A percentile compares a stretch with the other conserved stretches of the same genome.
phyloP scores from a whole-genome alignment of 1,284 basidiomycete species.

The Sphagnurus paluster region DNA sequence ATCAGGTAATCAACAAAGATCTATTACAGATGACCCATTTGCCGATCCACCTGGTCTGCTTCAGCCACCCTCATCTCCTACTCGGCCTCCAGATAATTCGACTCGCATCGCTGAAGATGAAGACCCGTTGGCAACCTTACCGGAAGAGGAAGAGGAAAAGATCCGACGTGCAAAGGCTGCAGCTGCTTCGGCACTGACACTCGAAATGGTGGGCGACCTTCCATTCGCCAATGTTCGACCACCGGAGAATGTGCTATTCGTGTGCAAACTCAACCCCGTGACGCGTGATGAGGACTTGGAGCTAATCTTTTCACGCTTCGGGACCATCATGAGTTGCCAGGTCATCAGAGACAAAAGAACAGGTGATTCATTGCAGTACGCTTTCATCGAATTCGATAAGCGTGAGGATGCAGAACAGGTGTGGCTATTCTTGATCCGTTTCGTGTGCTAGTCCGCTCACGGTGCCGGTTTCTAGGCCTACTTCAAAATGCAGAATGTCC shows the following conservation, averaged over 20 bases:
- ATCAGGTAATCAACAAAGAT: neutral
- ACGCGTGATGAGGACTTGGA: constrained; percentile 96
- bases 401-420: constrained; percentile 92
- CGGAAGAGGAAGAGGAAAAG: constrained; percentile 83
- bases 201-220: constrained; percentile 99
- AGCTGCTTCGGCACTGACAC: constrained; percentile 88
- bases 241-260: constrained; percentile 97
- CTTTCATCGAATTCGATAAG: constrained; percentile 98
- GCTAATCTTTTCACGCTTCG: constrained; percentile 96
- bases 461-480: constrained; percentile 67
- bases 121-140: constrained; percentile 73
- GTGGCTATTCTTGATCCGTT: constrained; percentile 6
- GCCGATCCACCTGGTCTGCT: constrained; percentile 80
- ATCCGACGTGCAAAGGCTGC: constrained; percentile 84
- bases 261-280: constrained; percentile 97
- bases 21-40: constrained; percentile 84
- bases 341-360: constrained; percentile 95
- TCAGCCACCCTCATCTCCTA: constrained; percentile 77
- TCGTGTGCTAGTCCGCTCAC: neutral
- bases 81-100: constrained; percentile 77
- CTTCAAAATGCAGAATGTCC: constrained; percentile 99
- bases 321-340: constrained; percentile 94
- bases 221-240: constrained; percentile 98
- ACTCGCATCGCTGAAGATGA: constrained; percentile 92
- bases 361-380: constrained; percentile 96